These are phyloP conservation scores for Pseudophaeomoniella oleicola DNA, from an alignment of 2,329 filamentous ascomycete genomes.

Conservation along the genomic window DNA sequence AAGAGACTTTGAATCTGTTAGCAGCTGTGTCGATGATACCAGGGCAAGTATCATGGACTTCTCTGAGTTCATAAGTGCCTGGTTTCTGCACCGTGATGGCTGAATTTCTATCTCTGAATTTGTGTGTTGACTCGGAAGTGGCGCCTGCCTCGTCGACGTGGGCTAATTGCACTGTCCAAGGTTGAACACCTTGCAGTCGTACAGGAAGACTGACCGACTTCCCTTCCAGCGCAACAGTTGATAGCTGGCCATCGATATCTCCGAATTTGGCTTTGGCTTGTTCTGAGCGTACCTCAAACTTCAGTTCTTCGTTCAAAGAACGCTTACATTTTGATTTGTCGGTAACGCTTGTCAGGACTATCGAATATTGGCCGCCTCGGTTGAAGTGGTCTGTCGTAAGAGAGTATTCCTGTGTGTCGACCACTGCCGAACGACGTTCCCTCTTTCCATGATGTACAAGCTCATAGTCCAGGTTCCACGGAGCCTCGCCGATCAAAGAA, in stretches of 20 bases:
- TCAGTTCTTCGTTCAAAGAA: slow-evolving; percentile 68
- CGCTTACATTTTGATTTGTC: slow-evolving; percentile 79
- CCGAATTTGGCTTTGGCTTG: slow-evolving; percentile 79
- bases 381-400: slow-evolving; percentile 62
- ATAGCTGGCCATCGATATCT: slow-evolving; percentile 64
- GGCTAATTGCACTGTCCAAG: slow-evolving; percentile 67
- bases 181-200: slow-evolving; percentile 68
- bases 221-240: slow-evolving; percentile 61
- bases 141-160: slow-evolving; percentile 43
- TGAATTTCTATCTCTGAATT: slow-evolving; percentile 51
- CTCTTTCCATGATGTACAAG: slow-evolving; percentile 79
- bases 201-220: slow-evolving; percentile 62
- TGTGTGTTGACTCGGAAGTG: slow-evolving; percentile 27
- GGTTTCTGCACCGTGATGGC: slow-evolving; percentile 48
- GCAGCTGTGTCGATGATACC: slow-evolving; percentile 63
- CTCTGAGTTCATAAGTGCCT: slow-evolving; percentile 67
- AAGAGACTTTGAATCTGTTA: slow-evolving; percentile 64
- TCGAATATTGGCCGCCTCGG: slow-evolving; percentile 77
- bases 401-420: slow-evolving; percentile 47
- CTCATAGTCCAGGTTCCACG: slow-evolving; percentile 86
- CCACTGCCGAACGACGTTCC: slow-evolving; percentile 50
- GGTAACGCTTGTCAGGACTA: slow-evolving; percentile 73
- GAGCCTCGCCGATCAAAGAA: slow-evolving; percentile 62
- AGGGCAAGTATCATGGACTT: slow-evolving; percentile 70
- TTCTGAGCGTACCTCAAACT: slow-evolving; percentile 76